These are phyloP conservation scores for Neurospora terricola DNA, from an alignment of 495 filamentous ascomycete species.

Conservation along the genomic window DNA sequence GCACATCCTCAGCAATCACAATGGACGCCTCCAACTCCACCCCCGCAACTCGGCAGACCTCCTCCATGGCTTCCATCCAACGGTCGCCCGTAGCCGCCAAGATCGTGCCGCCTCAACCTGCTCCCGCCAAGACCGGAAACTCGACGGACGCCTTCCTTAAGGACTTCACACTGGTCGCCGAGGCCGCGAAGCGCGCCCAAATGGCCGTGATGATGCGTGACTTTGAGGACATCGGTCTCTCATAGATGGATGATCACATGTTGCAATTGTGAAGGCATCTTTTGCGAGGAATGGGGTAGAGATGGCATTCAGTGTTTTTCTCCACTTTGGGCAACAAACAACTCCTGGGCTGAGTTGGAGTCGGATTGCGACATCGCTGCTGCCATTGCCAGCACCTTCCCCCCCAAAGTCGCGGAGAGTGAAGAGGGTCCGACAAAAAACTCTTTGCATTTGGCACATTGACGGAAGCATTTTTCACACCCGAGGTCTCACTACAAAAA, in stretches of 20 bases:
- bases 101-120: conserved; percentile 26
- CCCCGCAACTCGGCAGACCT: conserved; percentile 16
- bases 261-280: neutral
- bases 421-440: neutral
- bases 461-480: neutral
- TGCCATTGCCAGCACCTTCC: too few species aligned
- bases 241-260: conserved; percentile 8
- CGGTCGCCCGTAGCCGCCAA: conserved; percentile 15
- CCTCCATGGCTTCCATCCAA: conserved; percentile 16
- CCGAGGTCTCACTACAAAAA: neutral
- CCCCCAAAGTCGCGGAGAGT: too few species aligned
- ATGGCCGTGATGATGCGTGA: conserved; percentile 81
- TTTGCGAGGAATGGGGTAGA: neutral
- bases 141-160: conserved; percentile 57
- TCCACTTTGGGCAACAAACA: neutral
- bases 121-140: conserved; percentile 16
- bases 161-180: conserved; percentile 82
- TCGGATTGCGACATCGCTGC: neutral
- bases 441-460: too few species aligned
- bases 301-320: neutral
- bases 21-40: conserved; percentile 32
- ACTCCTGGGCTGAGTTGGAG: neutral
- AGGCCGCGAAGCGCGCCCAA: conserved; percentile 88
- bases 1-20: conserved; percentile 1
- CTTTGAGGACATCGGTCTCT: conserved; percentile 57